Conservation (phyloP, 2,329 filamentous ascomycete genomes). For the Lachnellula cervina region DNA sequence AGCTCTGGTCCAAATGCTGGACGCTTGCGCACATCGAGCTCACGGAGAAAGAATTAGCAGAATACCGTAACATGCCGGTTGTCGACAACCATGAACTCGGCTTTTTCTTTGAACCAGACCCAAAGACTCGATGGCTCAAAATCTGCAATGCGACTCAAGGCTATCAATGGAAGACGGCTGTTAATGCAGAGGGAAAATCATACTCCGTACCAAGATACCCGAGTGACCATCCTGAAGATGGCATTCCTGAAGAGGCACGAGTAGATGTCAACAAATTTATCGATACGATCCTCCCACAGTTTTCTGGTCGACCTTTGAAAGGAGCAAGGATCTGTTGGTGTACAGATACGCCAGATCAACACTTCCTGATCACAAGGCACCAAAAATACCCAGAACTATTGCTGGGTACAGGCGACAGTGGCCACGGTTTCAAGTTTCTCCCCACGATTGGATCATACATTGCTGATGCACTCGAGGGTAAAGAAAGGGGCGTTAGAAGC, state of each 20-base stretch:
- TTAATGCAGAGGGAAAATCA: slow-evolving; percentile 26
- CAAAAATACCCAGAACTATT: slow-evolving; percentile 30
- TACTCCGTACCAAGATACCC: slow-evolving; percentile 37
- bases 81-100: slow-evolving; percentile 47
- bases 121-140: slow-evolving; percentile 44
- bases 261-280: slow-evolving; percentile 42
- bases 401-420: slow-evolving; percentile 39
- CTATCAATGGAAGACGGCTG: slow-evolving; percentile 33
- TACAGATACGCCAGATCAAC: slow-evolving; percentile 42
- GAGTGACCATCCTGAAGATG: slow-evolving; percentile 28
- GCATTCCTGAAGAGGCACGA: slow-evolving; percentile 40
- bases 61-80: slow-evolving; percentile 44
- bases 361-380: slow-evolving; percentile 4
- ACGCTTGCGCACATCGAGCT: slow-evolving; percentile 47
- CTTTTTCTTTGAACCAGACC: slow-evolving; percentile 51
- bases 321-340: slow-evolving; percentile 48
- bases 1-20: slow-evolving; percentile 42
- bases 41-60: slow-evolving; percentile 41
- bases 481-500: slow-evolving; percentile 4
- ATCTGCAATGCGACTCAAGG: slow-evolving; percentile 43
- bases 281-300: slow-evolving; percentile 40
- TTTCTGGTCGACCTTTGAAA: slow-evolving; percentile 44
- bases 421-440: slow-evolving; percentile 42
- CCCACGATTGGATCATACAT: slow-evolving; percentile 35
- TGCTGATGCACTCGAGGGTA: slow-evolving; percentile 6